Evolutionary conservation across 2,329 filamentous ascomycete species (phyloP), one percentile per base, ranked within the genome.

Genomic region (Calonectria pseudoturangicola): DNA sequence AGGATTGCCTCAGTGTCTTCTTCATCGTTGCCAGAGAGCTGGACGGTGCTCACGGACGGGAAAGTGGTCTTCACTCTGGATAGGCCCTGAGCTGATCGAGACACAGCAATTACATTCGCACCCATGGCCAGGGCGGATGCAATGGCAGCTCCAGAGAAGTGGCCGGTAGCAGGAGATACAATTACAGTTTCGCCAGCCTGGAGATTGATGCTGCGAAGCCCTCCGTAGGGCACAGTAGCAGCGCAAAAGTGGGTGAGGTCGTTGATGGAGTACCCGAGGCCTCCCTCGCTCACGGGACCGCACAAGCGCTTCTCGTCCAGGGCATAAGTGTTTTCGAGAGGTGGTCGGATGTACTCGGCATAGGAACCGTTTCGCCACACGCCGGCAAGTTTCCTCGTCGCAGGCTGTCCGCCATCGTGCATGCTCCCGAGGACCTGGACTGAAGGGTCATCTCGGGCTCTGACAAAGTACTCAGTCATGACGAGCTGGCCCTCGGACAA

Each of bases 81-180:
- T 7, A 88, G 77, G 16, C 79, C 79, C 5, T 77, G 73, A 60
- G 80, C 77, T 70, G 86, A 88, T 18, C 88, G 81, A 2, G 88
- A 88, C 71, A 88, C 83, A 2, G 89, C 89, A 60, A 91, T 85
- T 18, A 91, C 88, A 12, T 81, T 84, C 5, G 87, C 88, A 0
- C 89, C 89, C 81, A 90, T 85, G 1, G 88, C 86, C 0, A 87
- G 69, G 0, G 88, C 89, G 3, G 87, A 79, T 4, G 84, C 76
- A 2, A 90, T 87, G 1, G 83, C 87, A 1, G 85, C 84, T 3
- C 88, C 85, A 0, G 88, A 86, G 76, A 86, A 90, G 0, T 77
- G 76, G 0, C 89, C 89, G 0, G 88, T 90, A 1, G 88, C 88
- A 0, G 88, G 88, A 25, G 81, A 81, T 1, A 90, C 75, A 45